A percentile compares a stretch with the other conserved stretches of the same genome.
phyloP scores from a whole-genome alignment of 768 basidiomycete species.

The Tubosaeta sp. region DNA sequence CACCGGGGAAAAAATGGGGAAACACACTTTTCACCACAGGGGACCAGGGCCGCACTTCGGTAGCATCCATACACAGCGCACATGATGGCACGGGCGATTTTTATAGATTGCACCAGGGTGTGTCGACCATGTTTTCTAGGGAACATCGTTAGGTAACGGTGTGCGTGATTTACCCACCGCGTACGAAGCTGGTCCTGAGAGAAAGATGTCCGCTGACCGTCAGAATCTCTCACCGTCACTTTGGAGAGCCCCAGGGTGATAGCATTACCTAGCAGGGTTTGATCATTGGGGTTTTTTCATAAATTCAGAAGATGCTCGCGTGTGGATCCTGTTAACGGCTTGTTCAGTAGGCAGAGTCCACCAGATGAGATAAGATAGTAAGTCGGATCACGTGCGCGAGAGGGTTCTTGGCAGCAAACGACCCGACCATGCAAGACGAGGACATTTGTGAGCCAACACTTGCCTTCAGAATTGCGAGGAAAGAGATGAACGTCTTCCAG shows the following conservation, averaged over 20 bases:
- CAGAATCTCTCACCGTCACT: neutral
- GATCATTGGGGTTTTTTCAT: too few relatives aligned
- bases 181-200: constrained; percentile 1
- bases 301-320: too few relatives aligned
- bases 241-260: neutral
- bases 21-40: constrained; percentile 13
- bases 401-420: neutral
- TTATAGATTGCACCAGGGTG: neutral
- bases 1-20: neutral
- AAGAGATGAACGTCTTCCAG: constrained; percentile 11
- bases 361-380: neutral
- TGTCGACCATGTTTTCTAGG: neutral
- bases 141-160: neutral
- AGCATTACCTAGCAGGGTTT: neutral
- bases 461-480: constrained; percentile 60
- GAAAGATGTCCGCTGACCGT: neutral
- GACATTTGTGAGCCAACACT: constrained; percentile 11
- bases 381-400: neutral
- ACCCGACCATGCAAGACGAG: neutral
- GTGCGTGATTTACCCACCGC: neutral
- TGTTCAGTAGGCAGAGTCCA: too few relatives aligned
- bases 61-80: neutral
- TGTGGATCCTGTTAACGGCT: too few relatives aligned
- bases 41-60: constrained; percentile 1
- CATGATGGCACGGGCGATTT: neutral